Evolutionary conservation across 495 filamentous ascomycete genomes (phyloP), one percentile per base, ranked within the genome.

Genomic region (Tuber aestivum): DNA sequence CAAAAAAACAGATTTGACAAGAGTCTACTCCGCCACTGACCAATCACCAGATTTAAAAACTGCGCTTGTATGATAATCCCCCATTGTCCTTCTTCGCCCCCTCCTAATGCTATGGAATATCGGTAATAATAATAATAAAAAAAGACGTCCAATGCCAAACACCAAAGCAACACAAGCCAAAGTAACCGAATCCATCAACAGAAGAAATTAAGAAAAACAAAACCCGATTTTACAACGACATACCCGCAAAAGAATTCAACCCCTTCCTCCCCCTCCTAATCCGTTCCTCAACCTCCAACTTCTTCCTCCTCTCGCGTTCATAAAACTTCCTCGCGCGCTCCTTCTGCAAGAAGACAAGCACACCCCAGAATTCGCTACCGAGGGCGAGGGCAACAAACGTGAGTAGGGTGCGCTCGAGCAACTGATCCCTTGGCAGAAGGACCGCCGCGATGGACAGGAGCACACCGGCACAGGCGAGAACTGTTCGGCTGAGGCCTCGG

Each of bases 401-500:
- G 41, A 48, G 41, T 23, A 41, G 61, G 94, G 90, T 18, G 27
- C 32, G 27, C 16, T 35, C 35, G 27, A 65, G 56, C 5, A 65
- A 65, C 32, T 35, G 56, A 16, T 65, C 56, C 27, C 32, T 65
- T 35, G 56, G 56, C 27, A 65, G 56, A 35, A 65, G 16, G 56
- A 4, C 56, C 27, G 14, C 32, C 27, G 27, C 56, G 14, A 65
- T 65, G 14, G 56, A 35, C 56, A 65, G 7, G 14, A 65, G 27
- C 1, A 35, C 56, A 18, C 56, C 32, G 14, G 27, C 27, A 14
- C 32, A 65, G 1, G 56, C 56, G 27, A 65, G 27, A 16, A 20
- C 27, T 14, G 56, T 32, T 32, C 27, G 56, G 56, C 56, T 27
- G 14, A 35, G 56, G 16, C 56, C 7, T 18, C 56, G 27, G 14